A percentile compares a stretch with the other conserved stretches of the same genome.
Evolutionary conservation across 2,329 filamentous ascomycete genomes (phyloP).

Genomic region (Pseudopyricularia cyperi): DNA sequence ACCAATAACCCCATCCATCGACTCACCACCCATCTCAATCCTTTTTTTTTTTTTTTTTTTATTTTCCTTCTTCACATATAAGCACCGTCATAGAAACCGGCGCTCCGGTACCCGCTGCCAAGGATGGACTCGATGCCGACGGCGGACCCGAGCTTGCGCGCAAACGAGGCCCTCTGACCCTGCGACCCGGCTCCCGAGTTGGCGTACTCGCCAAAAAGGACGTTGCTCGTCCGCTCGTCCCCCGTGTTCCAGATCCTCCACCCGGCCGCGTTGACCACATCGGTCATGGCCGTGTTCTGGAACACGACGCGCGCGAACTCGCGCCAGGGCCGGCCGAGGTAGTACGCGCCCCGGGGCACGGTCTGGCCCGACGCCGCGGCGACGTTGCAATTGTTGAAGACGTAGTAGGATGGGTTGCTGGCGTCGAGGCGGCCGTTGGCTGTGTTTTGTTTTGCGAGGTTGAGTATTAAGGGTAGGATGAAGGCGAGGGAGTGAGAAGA

Average conservation of each 20-base stretch:
- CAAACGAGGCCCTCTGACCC: constrained; percentile 34
- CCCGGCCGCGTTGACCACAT: constrained; percentile 44
- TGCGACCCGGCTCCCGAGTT: constrained; percentile 44
- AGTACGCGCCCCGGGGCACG: constrained; percentile 25
- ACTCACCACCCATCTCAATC: no score
- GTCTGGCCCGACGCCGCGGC: constrained; percentile 14
- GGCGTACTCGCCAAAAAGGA: constrained; percentile 33
- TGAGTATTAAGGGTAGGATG: neutral
- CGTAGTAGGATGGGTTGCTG: constrained; percentile 25
- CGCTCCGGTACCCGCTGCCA: constrained; percentile 12
- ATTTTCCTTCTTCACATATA: constrained; percentile 6
- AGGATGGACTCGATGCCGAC: constrained; percentile 19
- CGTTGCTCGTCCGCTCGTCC: constrained; percentile 17
- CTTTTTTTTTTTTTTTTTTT: no score
- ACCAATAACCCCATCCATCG: no score
- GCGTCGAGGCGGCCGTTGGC: constrained; percentile 27
- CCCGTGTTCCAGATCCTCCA: constrained; percentile 31
- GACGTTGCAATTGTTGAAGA: constrained; percentile 30
- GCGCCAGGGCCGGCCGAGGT: constrained; percentile 35
- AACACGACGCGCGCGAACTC: constrained; percentile 33
- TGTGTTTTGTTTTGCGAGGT: constrained; percentile 7
- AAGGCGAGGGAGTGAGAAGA: neutral
- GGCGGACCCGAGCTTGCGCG: constrained; percentile 19
- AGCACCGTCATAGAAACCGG: constrained; percentile 1
- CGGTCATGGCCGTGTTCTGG: constrained; percentile 33